Base-by-base conservation (phyloP, 306 rosid species). In the Myrica gale region DNA sequence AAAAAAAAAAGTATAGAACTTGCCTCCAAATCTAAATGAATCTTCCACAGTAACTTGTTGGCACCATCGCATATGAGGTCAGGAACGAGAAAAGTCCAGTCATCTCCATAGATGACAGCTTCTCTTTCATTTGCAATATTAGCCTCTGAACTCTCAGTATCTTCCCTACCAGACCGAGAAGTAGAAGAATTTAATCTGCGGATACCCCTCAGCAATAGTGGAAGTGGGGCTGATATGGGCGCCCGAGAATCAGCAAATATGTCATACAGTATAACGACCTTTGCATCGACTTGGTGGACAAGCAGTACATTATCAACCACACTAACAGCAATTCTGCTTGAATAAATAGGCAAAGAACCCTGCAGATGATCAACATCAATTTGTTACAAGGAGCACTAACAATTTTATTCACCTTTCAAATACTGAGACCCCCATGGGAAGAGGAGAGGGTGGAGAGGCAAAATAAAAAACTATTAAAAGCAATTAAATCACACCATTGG, bases 281-380 rank as follows among this genome's bases (percentile, higher is more conserved):
- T 95, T 42, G 99, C 96, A 81, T 95, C 99, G 72, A 92, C 85
- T 89, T 95, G 99, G 82, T 95, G 99, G 82, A 92, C 91, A 76
- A 90, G 97, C 76, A 95, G 83, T 61, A 95, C 97, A 84, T 87
- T 92, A 85, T 95, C 99, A 60, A 95, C 97, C 86, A 84, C 92
- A 83, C 97, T 92, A 86, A 88, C 90, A 75, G 96, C 89, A 80
- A 95, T 85, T 90, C 78, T 86, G 89, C 87, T 89, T 51, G 97
- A 95, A 86, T 95, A 95, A 72, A 95, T 89, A 74, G 97, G 99
- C 78, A 95, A 87, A 75, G 97, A 92, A 67, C 99, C 99, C 99
- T 95, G 96, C 80, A 83, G 82, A 82, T 81, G 75, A 76, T 55
- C 71, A 82, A 77, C 68, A 76, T 76, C 81, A 60, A 60, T 78